Base-by-base conservation (phyloP, 495 filamentous ascomycete species). In the Neurospora hispaniola region DNA sequence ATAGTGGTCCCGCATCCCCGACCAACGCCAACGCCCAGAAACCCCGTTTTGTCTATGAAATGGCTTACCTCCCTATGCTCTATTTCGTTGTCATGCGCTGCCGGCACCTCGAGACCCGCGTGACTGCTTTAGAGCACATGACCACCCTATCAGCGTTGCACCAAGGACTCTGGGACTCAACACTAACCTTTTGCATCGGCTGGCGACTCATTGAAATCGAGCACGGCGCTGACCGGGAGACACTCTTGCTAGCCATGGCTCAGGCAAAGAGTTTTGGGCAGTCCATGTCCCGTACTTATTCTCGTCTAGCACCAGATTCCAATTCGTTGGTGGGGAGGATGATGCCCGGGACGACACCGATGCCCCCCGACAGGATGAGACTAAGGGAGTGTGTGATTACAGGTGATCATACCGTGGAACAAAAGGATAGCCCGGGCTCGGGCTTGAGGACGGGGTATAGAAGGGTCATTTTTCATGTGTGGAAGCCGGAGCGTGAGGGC, bases 71-170 rank as follows among this genome's bases (percentile, higher is more conserved):
- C 23, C 81, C 82, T 0, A 76, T 83, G 5, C 80, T 87, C 11
- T 84, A 85, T 69, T 82, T 84, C 69, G 81, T 84, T 8, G 78
- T 80, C 9, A 75, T 84, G 46, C 85, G 84, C 76, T 86, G 85
- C 59, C 81, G 83, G 9, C 71, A 76, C 20, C 79, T 84, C 7
- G 42, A 73, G 20, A 66, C 84, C 6, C 82, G 85, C 18, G 74
- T 83, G 5, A 77, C 78, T 5, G 84, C 84, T 0, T 74, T 81
- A 18, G 70, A 74, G 4, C 70, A 79, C 48, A 74, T 82, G 43
- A 54, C 41, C 23, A 41, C 71, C 10, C 69, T 81, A 2, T 75
- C 72, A 0, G 74, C 72, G 7, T 54, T 70, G 0, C 71, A 77
- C 18, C 80, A 83, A 54, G 79, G 76, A 4, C 69, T 81, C 9